Evolutionary conservation across 2,329 filamentous ascomycete species (phyloP), one percentile per base, ranked within the genome.

Genomic region (Aschersonia sp.): DNA sequence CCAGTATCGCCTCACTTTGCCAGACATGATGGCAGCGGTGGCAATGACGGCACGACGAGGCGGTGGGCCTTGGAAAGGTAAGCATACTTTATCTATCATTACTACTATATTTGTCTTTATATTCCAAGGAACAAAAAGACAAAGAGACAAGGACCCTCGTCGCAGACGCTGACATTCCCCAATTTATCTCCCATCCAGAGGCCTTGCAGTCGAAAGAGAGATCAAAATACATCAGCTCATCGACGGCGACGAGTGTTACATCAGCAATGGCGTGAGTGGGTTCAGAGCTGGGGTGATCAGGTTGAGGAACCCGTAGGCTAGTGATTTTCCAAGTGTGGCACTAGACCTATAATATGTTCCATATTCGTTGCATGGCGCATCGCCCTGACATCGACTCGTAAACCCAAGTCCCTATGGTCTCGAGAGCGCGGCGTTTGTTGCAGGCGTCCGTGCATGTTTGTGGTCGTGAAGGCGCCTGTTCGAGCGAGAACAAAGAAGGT

Each of bases 221-320:
- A 69, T 95, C 12, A 62, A 62, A n/a, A 69, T 69, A 2, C 66
- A 72, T 9, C 80, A 80, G 5, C 62, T 95, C 9, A 59, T 71
- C 3, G 72, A 86, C 53, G 85, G 82, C 1, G 89, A 96, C 62
- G 73, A 82, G 47, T 84, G 89, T 52, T 94, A 88, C 85, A 67
- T 96, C 47, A 95, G 89, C 62, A 96, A 91, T 62, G 89, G 85
- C 0, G 84, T 91, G 1, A 76, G 84, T 53, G 91, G 91, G 0
- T 95, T 94, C 54, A 70, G 81, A 9, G 68, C 61, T 49, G 77
- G 74, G 0, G 66, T 54, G 41, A 53, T 75, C 35, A 55, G 51
- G 20, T 52, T 69, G 10, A 47, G n/a, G 20, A 49, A 44, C 30
- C 9, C 29, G 6, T n/a, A 42, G 40, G 40, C 9, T n/a, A 20